These are phyloP conservation scores for Epithemia pelagica DNA, from an alignment of 108 stramenopile species.

Conservation along the genomic window DNA sequence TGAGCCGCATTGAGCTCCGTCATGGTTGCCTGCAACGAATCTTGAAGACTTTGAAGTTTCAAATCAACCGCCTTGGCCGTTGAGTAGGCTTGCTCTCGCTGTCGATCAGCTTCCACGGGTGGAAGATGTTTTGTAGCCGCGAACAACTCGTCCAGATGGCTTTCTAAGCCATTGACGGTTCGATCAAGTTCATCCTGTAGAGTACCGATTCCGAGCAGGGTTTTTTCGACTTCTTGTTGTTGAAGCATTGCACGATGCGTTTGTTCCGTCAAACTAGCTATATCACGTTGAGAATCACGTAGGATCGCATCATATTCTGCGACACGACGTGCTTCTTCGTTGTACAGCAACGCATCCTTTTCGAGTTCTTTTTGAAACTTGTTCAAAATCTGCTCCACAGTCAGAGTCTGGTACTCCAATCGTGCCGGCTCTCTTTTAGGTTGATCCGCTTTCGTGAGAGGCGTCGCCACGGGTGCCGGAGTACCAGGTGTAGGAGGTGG, in stretches of 20 bases:
- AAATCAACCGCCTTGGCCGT: slow-evolving; percentile 44
- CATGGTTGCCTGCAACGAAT: slow-evolving; percentile 36
- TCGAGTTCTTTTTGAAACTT: slow-evolving; percentile 70
- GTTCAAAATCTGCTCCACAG: slow-evolving; percentile 82
- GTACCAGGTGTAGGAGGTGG: slow-evolving; percentile 9
- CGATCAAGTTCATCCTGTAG: slow-evolving; percentile 56
- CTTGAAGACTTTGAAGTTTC: slow-evolving; percentile 32
- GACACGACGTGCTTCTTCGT: slow-evolving; percentile 70
- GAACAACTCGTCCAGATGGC: slow-evolving; percentile 69
- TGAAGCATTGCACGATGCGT: slow-evolving; percentile 49
- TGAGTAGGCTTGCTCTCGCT: slow-evolving; percentile 64
- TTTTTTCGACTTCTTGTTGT: slow-evolving; percentile 57
- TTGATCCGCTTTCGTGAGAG: slow-evolving; percentile 6
- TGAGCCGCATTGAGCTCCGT: slow-evolving; percentile 44
- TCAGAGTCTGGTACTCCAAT: slow-evolving; percentile 70
- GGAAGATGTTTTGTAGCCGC: slow-evolving; percentile 40
- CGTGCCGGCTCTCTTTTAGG: slow-evolving; percentile 37
- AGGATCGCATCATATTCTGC: slow-evolving; percentile 68
- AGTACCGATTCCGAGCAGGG: slow-evolving; percentile 44
- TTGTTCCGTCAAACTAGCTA: slow-evolving; percentile 43
- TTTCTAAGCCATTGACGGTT: slow-evolving; percentile 50
- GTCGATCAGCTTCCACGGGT: slow-evolving; percentile 62
- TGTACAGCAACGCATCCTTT: slow-evolving; percentile 52
- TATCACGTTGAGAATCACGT: slow-evolving; percentile 58
- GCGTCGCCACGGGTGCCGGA: slow-evolving; percentile 20